phyloP scores from a whole-genome alignment of 2,329 filamentous ascomycete species.

The Epichloe gansuensis region DNA sequence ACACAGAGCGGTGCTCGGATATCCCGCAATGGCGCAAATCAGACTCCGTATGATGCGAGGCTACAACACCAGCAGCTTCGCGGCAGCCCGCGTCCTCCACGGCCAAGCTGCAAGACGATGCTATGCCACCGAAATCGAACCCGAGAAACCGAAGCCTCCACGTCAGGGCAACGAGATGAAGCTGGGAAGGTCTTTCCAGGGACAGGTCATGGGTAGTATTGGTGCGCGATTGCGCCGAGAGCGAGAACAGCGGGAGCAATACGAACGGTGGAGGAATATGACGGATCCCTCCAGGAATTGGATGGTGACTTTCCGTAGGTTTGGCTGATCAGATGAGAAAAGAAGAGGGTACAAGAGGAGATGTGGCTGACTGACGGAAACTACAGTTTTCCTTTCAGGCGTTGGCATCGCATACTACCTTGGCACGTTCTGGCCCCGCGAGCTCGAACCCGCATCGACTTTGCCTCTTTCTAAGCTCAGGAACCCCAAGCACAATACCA shows the following conservation, averaged over 20 bases:
- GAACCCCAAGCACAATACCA: slow-evolving; percentile 43
- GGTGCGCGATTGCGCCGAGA: slow-evolving; percentile 41
- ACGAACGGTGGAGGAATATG: slow-evolving; percentile 28
- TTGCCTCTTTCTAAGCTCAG: slow-evolving; percentile 39
- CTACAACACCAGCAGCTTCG: slow-evolving; percentile 8
- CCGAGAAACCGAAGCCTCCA: slow-evolving; percentile 19
- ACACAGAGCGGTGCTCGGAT: slow-evolving; percentile 2
- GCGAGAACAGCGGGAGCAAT: slow-evolving; percentile 38
- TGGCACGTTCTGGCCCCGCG: slow-evolving; percentile 41
- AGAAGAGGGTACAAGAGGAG: not conserved
- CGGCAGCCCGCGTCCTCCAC: slow-evolving; percentile 10
- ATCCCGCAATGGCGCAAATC: slow-evolving; percentile 19
- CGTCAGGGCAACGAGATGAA: slow-evolving; percentile 24
- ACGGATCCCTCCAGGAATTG: slow-evolving; percentile 32
- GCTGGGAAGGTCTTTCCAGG: slow-evolving; percentile 35
- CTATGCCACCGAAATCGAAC: slow-evolving; percentile 25
- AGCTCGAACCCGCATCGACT: slow-evolving; percentile 42
- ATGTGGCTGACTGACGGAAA: slow-evolving; percentile 4
- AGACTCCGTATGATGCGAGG: slow-evolving; percentile 18
- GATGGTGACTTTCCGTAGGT: slow-evolving; percentile 41
- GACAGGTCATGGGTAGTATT: slow-evolving; percentile 48
- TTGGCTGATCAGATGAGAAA: not conserved
- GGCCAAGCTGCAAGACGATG: slow-evolving; percentile 13
- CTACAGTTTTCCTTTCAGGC: slow-evolving; percentile 38
- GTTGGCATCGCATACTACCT: slow-evolving; percentile 43